These are phyloP conservation scores for Microstegium vimineum DNA, from an alignment of 176 grass and related monocot species.

Conservation along the genomic window DNA sequence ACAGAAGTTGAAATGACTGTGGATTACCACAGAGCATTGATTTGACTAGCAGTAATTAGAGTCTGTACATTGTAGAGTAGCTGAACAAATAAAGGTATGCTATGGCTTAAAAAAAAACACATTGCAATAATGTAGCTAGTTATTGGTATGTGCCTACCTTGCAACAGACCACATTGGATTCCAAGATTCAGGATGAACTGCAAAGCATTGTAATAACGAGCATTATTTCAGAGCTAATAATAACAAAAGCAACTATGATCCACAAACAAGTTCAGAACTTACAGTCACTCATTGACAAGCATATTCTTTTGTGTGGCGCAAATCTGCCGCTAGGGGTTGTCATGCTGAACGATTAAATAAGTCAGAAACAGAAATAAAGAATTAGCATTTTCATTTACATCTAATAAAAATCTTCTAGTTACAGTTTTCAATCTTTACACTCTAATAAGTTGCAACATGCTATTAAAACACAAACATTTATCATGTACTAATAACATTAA, in stretches of 20 bases:
- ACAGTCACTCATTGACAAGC: conserved; percentile 99
- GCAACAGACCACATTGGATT: conserved; percentile 99
- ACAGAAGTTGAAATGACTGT: not conserved
- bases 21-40: not conserved
- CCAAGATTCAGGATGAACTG: conserved; percentile 99
- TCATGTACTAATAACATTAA: not conserved
- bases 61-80: not conserved
- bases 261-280: conserved; percentile 24
- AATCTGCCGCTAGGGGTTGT: conserved; percentile 93
- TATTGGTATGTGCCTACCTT: conserved; percentile 50
- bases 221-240: conserved; percentile 6
- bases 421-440: not conserved
- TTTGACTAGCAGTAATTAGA: not conserved
- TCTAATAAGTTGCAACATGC: not conserved
- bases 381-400: not conserved
- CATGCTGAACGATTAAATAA: conserved; percentile 64
- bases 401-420: not conserved
- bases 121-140: conserved; percentile 11
- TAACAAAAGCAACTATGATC: not conserved
- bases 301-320: conserved; percentile 87
- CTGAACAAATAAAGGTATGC: not conserved
- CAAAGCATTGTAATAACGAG: conserved; percentile 18
- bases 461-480: not conserved
- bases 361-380: conserved; percentile 27
- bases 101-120: not conserved